Evolutionary conservation across 2,329 filamentous ascomycete species (phyloP), one percentile per base, ranked within the genome.

Genomic region (Alternaria sp.): DNA sequence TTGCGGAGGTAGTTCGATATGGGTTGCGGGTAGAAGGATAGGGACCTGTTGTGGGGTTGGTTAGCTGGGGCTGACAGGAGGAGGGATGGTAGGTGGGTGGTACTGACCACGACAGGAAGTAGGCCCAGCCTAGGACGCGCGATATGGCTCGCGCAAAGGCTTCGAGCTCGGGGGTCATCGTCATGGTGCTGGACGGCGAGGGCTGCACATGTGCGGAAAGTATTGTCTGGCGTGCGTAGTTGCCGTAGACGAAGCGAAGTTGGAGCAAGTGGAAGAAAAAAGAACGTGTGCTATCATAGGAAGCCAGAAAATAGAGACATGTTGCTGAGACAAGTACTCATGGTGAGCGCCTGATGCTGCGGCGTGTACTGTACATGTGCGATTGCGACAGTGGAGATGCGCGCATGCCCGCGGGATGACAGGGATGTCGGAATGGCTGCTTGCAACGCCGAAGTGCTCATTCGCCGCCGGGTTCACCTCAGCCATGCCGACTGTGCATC

Each of bases 21-120:
- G 7, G 91, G 89, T 78, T 98, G 96, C 2, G 95, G 94, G 79
- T 98, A 98, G 83, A 97, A 98, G 15, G 93, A 97, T 15, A 90
- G 82, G 12, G 92, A 95, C 95, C 95, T 78, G 45, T 3, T 23
- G 51, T 28, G 25, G 26, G 21, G 43, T 65, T 30, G 62, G 61
- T 17, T 55, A 40, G 36, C 3, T 28, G n/a, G 12, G 17, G 10
- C 21, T 30, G 7, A 23, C 12, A 17, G 53, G 26, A 21, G 13
- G 25, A 28, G 25, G 36, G 36, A 15, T 21, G 21, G 13, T 1
- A 17, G 9, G 11, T 23, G n/a, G 23, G 12, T 46, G 61, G 28
- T 25, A 52, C 62, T 43, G 62, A 77, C 79, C 79, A 80, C 60
- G 66, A 68, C 21, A 81, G 60, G 58, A 81, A 77, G 62, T 80